Conservation (phyloP, 768 basidiomycete species). For the Sutorius australiensis region DNA sequence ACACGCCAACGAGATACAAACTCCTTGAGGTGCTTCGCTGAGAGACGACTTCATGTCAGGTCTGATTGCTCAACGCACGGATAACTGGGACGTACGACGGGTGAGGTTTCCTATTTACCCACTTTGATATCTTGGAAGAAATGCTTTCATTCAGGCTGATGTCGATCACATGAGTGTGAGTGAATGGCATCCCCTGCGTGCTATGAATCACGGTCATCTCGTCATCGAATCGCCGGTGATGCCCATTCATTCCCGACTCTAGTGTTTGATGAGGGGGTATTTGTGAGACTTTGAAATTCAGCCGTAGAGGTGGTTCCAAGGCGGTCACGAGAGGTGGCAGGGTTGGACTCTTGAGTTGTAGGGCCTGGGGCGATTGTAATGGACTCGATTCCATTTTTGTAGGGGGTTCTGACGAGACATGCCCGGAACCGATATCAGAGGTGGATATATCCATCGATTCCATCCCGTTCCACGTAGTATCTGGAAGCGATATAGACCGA, state of each 20-base stretch:
- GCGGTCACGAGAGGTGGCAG: constrained; percentile 12
- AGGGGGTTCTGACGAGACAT: neutral
- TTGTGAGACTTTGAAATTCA: constrained; percentile 15
- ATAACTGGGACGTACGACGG: constrained; percentile 30
- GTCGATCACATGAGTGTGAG: constrained; percentile 18
- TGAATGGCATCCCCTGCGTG: constrained; percentile 18
- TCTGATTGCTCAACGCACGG: neutral
- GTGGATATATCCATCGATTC: constrained; percentile 1
- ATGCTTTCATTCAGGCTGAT: constrained; percentile 30
- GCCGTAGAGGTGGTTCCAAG: constrained; percentile 14
- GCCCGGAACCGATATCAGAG: neutral
- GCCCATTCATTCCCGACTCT: neutral
- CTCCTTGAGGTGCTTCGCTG: constrained; percentile 34
- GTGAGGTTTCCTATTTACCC: constrained; percentile 33
- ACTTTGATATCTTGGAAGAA: constrained; percentile 30
- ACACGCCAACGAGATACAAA: constrained; percentile 46
- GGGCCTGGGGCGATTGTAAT: neutral
- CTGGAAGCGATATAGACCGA: neutral
- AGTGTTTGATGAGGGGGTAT: neutral
- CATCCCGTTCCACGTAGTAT: neutral
- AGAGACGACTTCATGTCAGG: neutral
- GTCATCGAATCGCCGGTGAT: constrained; percentile 10
- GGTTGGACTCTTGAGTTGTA: neutral
- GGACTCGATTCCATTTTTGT: neutral
- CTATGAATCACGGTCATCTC: constrained; percentile 20